Evolutionary conservation across 2,329 filamentous ascomycete genomes (phyloP).

Genomic region (Penicillium sp.): DNA sequence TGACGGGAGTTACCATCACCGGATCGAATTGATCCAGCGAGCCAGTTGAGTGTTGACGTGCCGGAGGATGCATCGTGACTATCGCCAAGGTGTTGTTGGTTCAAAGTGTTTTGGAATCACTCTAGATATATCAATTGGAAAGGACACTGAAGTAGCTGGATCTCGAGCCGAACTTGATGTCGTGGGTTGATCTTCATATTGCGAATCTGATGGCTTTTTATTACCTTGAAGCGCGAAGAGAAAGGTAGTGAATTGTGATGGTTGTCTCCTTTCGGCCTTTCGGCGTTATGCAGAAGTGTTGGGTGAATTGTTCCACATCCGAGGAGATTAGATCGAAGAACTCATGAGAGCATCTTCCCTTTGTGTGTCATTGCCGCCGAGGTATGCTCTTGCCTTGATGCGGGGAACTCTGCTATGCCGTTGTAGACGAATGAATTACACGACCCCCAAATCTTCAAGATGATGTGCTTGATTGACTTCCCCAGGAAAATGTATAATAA

Average conservation of each 20-base stretch:
- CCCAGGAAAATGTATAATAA: background rate
- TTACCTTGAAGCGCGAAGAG: background rate
- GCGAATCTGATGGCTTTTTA: background rate
- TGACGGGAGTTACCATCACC: slow-evolving; percentile 23
- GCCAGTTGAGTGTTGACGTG: slow-evolving; percentile 18
- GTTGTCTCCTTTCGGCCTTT: slow-evolving; percentile 9
- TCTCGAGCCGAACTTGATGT: background rate
- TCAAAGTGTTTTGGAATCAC: background rate
- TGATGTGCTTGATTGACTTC: background rate
- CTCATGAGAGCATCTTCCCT: background rate
- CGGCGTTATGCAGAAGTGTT: slow-evolving; percentile 6
- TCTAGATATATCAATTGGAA: background rate
- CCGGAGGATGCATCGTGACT: slow-evolving; percentile 12
- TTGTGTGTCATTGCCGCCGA: background rate
- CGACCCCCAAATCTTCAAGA: background rate
- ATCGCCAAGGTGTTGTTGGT: background rate
- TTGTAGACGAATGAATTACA: background rate
- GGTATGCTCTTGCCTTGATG: background rate
- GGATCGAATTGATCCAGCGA: slow-evolving; percentile 20
- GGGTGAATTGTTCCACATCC: background rate
- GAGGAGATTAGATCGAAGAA: background rate
- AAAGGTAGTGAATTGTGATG: background rate
- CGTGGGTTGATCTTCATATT: background rate
- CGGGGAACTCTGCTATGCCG: too few relatives aligned
- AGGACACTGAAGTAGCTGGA: background rate